Evolutionary conservation across 352 stramenopile genomes (phyloP).

Genomic region (Lagenidium giganteum): DNA sequence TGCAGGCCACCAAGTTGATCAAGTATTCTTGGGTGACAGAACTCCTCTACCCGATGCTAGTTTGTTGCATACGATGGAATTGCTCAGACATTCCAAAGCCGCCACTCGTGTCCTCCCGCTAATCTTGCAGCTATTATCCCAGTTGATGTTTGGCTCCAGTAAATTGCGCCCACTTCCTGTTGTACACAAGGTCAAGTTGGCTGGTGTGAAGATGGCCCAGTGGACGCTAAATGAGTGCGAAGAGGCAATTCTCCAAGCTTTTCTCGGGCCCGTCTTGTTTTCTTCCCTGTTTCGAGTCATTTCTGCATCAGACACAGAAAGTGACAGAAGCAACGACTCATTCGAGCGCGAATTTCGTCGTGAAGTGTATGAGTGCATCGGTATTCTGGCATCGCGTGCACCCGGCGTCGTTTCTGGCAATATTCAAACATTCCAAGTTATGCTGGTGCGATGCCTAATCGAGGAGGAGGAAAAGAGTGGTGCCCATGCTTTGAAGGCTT

Average conservation of each 20-base stretch:
- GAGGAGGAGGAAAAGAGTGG: constrained; percentile 49
- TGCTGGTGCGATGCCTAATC: constrained; percentile 54
- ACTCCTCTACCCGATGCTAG: constrained; percentile 47
- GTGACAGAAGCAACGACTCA: constrained; percentile 27
- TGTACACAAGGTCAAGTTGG: constrained; percentile 56
- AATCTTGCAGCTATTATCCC: constrained; percentile 69
- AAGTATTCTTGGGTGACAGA: constrained; percentile 37
- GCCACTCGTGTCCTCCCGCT: constrained; percentile 52
- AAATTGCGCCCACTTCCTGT: constrained; percentile 38
- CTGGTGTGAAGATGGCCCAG: constrained; percentile 44
- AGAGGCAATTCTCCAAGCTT: constrained; percentile 26
- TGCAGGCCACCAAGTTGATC: constrained; percentile 26
- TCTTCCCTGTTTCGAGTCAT: constrained; percentile 59
- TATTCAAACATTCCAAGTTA: constrained; percentile 67
- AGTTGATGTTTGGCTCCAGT: constrained; percentile 71
- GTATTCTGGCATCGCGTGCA: constrained; percentile 31
- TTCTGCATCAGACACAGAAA: constrained; percentile 56
- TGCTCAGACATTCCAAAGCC: constrained; percentile 45
- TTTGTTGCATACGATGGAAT: constrained; percentile 41
- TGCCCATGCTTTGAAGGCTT: constrained; percentile 58
- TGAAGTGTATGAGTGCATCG: constrained; percentile 55
- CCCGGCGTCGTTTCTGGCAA: constrained; percentile 39
- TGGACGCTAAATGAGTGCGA: constrained; percentile 56
- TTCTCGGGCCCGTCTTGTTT: constrained; percentile 64
- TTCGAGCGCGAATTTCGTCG: constrained; percentile 56